These are phyloP conservation scores for Trichoderma sp. DNA, from an alignment of 2,329 filamentous ascomycete species.

Conservation along the genomic window DNA sequence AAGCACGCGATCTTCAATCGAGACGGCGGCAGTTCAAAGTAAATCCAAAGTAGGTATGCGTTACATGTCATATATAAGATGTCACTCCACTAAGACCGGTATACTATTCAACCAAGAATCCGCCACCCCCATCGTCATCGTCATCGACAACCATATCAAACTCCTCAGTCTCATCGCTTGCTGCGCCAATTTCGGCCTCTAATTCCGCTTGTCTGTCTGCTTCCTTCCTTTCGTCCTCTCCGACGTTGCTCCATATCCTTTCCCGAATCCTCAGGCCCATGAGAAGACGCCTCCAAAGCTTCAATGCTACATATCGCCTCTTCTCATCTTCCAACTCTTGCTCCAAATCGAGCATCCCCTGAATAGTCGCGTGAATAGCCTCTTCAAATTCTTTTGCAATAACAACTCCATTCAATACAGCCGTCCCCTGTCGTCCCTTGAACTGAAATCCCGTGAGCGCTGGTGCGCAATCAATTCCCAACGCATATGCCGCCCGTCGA, in stretches of 20 bases:
- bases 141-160: constrained; percentile 45
- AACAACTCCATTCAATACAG: constrained; percentile 76
- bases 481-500: constrained; percentile 68
- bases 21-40: neutral
- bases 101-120: constrained; percentile 45
- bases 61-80: neutral
- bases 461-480: constrained; percentile 84
- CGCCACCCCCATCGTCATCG: constrained; percentile 47
- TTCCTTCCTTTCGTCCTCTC: constrained; percentile 47
- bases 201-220: constrained; percentile 40
- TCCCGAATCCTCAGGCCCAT: constrained; percentile 76
- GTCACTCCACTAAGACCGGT: neutral
- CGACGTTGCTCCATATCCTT: constrained; percentile 64
- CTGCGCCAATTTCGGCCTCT: constrained; percentile 39
- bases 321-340: constrained; percentile 67
- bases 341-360: constrained; percentile 66
- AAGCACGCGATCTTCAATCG: neutral
- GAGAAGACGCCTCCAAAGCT: constrained; percentile 68
- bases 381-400: constrained; percentile 72
- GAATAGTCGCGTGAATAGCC: constrained; percentile 69
- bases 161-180: constrained; percentile 46
- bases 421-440: constrained; percentile 80
- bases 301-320: constrained; percentile 70
- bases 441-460: constrained; percentile 91
- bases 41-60: neutral